Base-by-base conservation (phyloP, 805 yeast genomes). In the Barnettozyma wickerhamii region DNA sequence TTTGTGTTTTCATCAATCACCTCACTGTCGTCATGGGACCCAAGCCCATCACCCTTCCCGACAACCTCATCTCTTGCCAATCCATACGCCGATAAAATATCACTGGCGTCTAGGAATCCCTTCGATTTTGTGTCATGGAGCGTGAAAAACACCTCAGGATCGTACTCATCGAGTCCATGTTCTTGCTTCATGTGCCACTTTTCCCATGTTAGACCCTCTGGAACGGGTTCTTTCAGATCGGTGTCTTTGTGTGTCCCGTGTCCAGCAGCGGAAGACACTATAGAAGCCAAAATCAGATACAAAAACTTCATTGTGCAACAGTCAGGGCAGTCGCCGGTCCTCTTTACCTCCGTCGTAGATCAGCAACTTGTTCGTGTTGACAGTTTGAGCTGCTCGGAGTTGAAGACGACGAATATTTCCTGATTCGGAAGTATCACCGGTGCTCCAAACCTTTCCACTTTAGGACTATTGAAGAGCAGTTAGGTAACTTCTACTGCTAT, bases 41-140 rank as follows among this genome's bases (percentile, higher is more conserved):
- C 96, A 79, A 83, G 76, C 6, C 97, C 97, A 43, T 86, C 83
- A 34, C 97, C 97, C 49, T 77, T 83, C 10, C 97, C 97, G 13
- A 88, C 82, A 19, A 83, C 77, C 44, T 73, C 77, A 4, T 77
- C 80, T 47, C 93, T 74, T 35, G 72, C 65, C 40, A 91, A 63
- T 3, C 99, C 99, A 57, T 91, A 91, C 50, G 88, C 66, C 49
- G 84, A 74, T 44, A 91, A 60, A 30, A 91, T 83, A 57, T 91
- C 98, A 17, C 62, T 48, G 1, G 60, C 59, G 43, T 72, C 73
- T 62, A 85, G 65, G 38, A 65, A 60, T 32, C 84, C 88, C 58
- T 75, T 69, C 56, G 69, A 65, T 52, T 76, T 65, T 40, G 77
- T 59, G 61, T 90, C 96, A 63, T 91, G 99, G 20, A 90, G 55